Conservation (phyloP, 352 stramenopile species). For the Phytophthora lateralis region DNA sequence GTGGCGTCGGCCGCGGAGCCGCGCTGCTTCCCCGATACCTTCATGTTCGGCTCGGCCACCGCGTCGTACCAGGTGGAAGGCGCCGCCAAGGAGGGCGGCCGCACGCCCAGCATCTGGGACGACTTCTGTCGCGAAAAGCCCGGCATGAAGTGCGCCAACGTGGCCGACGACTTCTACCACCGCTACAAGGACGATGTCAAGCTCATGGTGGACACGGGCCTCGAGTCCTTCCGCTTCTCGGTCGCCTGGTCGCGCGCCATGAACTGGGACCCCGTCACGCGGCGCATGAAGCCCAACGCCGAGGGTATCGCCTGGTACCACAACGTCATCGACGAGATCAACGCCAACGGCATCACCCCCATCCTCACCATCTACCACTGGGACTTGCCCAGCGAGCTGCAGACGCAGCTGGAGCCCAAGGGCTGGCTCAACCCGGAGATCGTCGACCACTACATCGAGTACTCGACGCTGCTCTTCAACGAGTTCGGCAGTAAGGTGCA, state of each 20-base stretch:
- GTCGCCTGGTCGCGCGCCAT: slow-evolving; percentile 92
- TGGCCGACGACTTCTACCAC: slow-evolving; percentile 94
- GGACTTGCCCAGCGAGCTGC: slow-evolving; percentile 90
- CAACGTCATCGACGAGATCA: slow-evolving; percentile 83
- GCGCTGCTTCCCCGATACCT: slow-evolving; percentile 55
- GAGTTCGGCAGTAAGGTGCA: slow-evolving; percentile 92
- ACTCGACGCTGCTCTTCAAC: slow-evolving; percentile 88
- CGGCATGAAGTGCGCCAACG: slow-evolving; percentile 79
- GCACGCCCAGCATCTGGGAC: too few relatives aligned
- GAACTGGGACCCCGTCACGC: slow-evolving; percentile 61
- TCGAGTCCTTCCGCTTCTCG: slow-evolving; percentile 93
- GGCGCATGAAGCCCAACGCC: slow-evolving; percentile 69
- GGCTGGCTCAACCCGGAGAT: slow-evolving; percentile 54
- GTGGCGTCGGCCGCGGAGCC: slow-evolving; percentile 10
- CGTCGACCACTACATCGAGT: slow-evolving; percentile 77
- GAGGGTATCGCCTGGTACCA: slow-evolving; percentile 92
- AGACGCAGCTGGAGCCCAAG: slow-evolving; percentile 65
- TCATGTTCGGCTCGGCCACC: slow-evolving; percentile 86
- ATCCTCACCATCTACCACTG: slow-evolving; percentile 94
- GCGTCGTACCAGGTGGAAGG: slow-evolving; percentile 94
- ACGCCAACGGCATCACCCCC: slow-evolving; percentile 78
- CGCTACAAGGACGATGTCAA: slow-evolving; percentile 89
- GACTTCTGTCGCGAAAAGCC: slow-evolving; percentile 45
- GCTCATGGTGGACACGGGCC: slow-evolving; percentile 89
- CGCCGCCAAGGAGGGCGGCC: slow-evolving; percentile 51